phyloP scores from a whole-genome alignment of 2,329 filamentous ascomycete species.

The Madurella mycetomatis region DNA sequence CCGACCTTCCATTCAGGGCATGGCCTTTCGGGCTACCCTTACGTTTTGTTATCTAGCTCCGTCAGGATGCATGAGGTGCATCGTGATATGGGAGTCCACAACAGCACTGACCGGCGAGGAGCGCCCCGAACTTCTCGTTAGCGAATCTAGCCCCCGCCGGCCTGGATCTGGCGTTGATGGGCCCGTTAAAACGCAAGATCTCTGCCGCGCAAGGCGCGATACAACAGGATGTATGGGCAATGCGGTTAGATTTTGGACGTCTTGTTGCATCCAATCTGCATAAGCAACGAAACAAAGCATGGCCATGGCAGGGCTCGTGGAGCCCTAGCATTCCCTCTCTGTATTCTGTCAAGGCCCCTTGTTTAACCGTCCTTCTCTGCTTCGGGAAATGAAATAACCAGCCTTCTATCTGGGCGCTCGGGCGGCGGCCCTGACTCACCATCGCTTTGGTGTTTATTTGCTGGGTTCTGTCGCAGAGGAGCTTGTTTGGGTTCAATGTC shows the following conservation, averaged over 20 bases:
- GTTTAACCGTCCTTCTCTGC: too few species aligned
- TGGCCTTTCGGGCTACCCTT: conserved; percentile 8
- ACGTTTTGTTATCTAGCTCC: background rate
- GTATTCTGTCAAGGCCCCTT: too few species aligned
- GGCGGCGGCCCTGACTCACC: too few species aligned
- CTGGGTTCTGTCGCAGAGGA: too few species aligned
- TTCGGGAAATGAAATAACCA: too few species aligned
- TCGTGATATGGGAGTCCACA: background rate
- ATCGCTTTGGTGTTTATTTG: too few species aligned
- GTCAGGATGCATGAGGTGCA: background rate
- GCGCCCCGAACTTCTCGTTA: background rate
- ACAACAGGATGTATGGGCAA: conserved; percentile 1
- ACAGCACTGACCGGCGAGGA: background rate
- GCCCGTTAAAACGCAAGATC: conserved; percentile 3
- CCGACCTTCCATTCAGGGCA: conserved; percentile 21
- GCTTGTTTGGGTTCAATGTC: too few species aligned
- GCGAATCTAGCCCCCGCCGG: background rate
- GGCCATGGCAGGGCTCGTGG: too few species aligned
- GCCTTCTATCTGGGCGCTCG: too few species aligned
- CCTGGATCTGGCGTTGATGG: background rate
- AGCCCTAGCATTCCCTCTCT: too few species aligned
- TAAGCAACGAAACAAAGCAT: background rate
- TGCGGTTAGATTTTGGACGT: background rate
- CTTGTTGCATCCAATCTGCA: background rate
- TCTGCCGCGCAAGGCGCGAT: conserved; percentile 1